Percentiles rank a stretch among this genome's conserved stretches.
These are phyloP conservation scores for Gracilaria domingensis DNA, from an alignment of 23 red algal genomes.

Conservation along the genomic window DNA sequence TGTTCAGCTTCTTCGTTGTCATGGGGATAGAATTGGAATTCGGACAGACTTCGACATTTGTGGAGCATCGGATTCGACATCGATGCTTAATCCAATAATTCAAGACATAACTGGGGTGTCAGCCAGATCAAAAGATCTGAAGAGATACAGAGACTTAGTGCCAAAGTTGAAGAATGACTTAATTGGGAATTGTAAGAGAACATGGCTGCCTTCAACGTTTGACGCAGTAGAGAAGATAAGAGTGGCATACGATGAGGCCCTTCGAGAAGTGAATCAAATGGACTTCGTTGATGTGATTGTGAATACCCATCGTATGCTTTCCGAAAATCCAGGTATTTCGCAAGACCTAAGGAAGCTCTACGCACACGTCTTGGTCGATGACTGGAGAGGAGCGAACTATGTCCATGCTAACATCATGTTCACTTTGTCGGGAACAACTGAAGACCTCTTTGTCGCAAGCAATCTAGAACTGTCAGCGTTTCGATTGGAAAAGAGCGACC, in stretches of 20 bases:
- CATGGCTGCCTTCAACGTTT: constrained; percentile 17
- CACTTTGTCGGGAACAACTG: background rate
- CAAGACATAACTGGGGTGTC: background rate
- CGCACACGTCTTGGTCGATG: constrained; percentile 23
- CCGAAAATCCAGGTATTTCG: background rate
- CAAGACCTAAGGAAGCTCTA: background rate
- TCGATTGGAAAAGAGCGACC: background rate
- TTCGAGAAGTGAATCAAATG: constrained; percentile 13
- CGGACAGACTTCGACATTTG: constrained; percentile 13
- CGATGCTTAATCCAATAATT: constrained; percentile 4
- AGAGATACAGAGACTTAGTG: constrained; percentile 12
- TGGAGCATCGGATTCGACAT: constrained; percentile 14
- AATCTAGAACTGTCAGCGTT: constrained; percentile 5
- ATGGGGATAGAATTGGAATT: constrained; percentile 6
- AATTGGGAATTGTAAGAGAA: background rate
- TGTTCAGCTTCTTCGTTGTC: constrained; percentile 2
- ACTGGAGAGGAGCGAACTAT: background rate
- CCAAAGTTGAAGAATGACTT: constrained; percentile 9
- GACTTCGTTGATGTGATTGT: constrained; percentile 17
- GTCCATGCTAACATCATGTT: constrained; percentile 14
- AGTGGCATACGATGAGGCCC: constrained; percentile 16
- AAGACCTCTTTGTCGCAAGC: background rate
- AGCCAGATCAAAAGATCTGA: background rate
- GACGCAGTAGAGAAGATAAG: constrained; percentile 1
- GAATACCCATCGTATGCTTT: background rate